phyloP scores from a whole-genome alignment of 352 stramenopile genomes.

The Globisporangium middletonii region DNA sequence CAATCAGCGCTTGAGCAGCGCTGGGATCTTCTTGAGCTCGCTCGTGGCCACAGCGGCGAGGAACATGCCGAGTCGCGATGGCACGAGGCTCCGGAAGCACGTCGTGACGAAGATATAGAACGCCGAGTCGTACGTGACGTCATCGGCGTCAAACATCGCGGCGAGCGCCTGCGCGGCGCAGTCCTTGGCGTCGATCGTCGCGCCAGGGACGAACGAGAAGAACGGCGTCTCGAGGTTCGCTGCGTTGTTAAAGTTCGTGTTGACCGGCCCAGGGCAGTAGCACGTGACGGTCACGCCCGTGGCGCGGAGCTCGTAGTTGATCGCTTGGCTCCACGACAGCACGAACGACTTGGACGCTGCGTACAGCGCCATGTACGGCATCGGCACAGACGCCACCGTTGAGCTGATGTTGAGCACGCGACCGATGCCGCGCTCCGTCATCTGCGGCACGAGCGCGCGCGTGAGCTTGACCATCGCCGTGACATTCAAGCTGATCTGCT shows the following conservation, averaged over 20 bases:
- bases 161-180: slow-evolving; percentile 35
- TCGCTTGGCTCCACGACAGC: slow-evolving; percentile 63
- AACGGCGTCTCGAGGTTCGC: slow-evolving; percentile 27
- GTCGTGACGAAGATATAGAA: slow-evolving; percentile 29
- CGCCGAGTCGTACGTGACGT: slow-evolving; percentile 44
- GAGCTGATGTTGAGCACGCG: slow-evolving; percentile 83
- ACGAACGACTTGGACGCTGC: slow-evolving; percentile 73
- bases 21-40: slow-evolving; percentile 19
- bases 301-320: slow-evolving; percentile 76
- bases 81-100: slow-evolving; percentile 25
- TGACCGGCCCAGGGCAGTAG: slow-evolving; percentile 56
- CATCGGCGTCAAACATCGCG: slow-evolving; percentile 50
- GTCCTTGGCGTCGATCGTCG: slow-evolving; percentile 30
- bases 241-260: slow-evolving; percentile 66
- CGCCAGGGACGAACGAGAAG: slow-evolving; percentile 30
- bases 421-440: slow-evolving; percentile 59
- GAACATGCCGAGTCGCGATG: slow-evolving; percentile 28
- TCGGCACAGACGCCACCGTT: slow-evolving; percentile 33
- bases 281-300: slow-evolving; percentile 78
- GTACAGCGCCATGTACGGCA: slow-evolving; percentile 73
- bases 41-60: slow-evolving; percentile 32
- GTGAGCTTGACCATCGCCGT: slow-evolving; percentile 56
- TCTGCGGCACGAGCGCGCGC: slow-evolving; percentile 58
- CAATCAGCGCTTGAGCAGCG: slow-evolving; percentile 18
- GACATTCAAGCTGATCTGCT: slow-evolving; percentile 68